Evolutionary conservation across 2,329 filamentous ascomycete species (phyloP).

Genomic region (Didymella segeticola): DNA sequence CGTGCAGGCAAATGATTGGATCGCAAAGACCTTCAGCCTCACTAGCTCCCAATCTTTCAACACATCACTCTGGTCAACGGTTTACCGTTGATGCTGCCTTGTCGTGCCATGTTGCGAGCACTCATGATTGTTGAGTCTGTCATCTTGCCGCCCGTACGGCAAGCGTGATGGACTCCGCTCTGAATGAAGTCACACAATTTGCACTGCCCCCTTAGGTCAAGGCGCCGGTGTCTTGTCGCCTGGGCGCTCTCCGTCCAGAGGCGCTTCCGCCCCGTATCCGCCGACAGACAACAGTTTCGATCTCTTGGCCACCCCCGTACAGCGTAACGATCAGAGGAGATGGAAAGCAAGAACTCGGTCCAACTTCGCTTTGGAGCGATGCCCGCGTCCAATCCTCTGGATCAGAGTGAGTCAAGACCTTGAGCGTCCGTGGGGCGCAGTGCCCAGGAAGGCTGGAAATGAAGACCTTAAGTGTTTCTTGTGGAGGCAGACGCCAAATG

Average conservation of each 20-base stretch:
- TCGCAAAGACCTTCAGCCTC: background rate
- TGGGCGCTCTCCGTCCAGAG: conserved; percentile 1
- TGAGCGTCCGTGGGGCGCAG: conserved; percentile 4
- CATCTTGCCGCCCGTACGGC: background rate
- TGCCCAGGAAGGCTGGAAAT: conserved; percentile 9
- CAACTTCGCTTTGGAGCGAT: background rate
- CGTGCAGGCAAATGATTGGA: too few relatives aligned
- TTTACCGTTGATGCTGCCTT: background rate
- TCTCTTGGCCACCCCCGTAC: background rate
- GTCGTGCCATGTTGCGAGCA: background rate
- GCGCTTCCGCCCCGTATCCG: background rate
- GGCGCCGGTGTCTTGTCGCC: conserved; percentile 13
- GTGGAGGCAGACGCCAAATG: conserved; percentile 1
- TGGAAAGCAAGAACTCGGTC: background rate
- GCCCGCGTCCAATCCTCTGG: background rate
- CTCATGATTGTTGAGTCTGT: background rate
- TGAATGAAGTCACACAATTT: conserved; percentile 11
- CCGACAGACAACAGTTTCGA: background rate
- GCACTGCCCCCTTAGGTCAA: conserved; percentile 15
- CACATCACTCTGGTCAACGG: too few relatives aligned
- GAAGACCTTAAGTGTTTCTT: background rate
- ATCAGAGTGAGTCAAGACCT: background rate
- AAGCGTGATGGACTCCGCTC: background rate
- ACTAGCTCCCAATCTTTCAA: background rate
- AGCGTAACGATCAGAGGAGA: background rate